Conservation (phyloP, 768 basidiomycete species). For the Kwoniella mangroviensis region DNA sequence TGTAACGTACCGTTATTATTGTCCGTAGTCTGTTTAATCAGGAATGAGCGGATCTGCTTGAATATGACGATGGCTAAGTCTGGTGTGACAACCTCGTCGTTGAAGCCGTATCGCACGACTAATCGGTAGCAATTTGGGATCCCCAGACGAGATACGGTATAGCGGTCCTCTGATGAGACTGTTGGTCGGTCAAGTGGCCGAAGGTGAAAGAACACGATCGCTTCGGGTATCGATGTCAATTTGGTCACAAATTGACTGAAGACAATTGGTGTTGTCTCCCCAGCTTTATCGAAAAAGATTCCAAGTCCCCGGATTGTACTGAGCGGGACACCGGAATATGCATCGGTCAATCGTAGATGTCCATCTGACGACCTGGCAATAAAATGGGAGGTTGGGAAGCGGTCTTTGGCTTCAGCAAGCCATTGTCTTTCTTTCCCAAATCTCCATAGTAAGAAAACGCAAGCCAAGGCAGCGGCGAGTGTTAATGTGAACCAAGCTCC, state of each 20-base stretch:
- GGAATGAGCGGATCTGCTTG: neutral
- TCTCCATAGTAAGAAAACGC: constrained; percentile 1
- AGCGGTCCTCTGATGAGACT: neutral
- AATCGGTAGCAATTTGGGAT: neutral
- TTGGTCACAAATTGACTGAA: constrained; percentile 7
- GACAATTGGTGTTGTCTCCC: neutral
- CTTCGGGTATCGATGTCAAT: neutral
- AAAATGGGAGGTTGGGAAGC: constrained; percentile 1
- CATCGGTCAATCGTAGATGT: neutral
- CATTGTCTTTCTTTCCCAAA: constrained; percentile 12
- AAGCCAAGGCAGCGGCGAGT: neutral
- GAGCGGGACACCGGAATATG: neutral
- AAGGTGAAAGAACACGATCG: constrained; percentile 8
- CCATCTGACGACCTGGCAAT: neutral
- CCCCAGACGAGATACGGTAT: neutral
- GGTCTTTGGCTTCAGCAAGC: constrained; percentile 2
- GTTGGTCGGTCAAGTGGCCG: neutral
- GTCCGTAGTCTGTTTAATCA: neutral
- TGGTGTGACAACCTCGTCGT: neutral
- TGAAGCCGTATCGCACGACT: constrained; percentile 1
- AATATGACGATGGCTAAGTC: neutral
- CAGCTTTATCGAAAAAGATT: constrained; percentile 12
- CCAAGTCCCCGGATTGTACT: neutral
- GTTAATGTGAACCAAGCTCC: constrained; percentile 12
- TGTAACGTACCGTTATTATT: neutral